Conservation (phyloP, 2,329 filamentous ascomycete genomes). For the Penicillium sp. region DNA sequence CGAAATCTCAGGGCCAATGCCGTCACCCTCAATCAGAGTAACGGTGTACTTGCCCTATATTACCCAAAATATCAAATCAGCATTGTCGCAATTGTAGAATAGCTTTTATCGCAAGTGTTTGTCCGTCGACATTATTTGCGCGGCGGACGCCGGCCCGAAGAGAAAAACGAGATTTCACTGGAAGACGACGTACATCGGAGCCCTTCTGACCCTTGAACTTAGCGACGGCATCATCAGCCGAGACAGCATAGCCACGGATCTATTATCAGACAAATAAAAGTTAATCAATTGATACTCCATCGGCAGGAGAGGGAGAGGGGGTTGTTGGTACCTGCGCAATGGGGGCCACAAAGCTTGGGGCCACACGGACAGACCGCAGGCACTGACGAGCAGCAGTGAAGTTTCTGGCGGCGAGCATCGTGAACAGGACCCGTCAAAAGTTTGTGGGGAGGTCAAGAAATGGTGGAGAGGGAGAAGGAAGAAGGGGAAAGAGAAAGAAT, state of each 20-base stretch:
- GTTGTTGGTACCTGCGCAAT: conserved; percentile 52
- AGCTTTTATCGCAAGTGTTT: conserved; percentile 3
- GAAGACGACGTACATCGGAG: conserved; percentile 63
- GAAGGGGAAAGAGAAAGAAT: conserved; percentile 21
- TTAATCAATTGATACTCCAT: conserved; percentile 20
- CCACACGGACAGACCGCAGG: conserved; percentile 59
- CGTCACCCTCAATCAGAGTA: conserved; percentile 96
- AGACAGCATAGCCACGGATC: conserved; percentile 57
- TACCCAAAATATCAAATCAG: conserved; percentile 16
- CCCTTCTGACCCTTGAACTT: conserved; percentile 91
- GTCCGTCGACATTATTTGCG: conserved; percentile 6
- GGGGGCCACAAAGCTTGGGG: conserved; percentile 45
- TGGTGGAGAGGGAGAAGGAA: conserved; percentile 20
- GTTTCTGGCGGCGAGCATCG: conserved; percentile 77
- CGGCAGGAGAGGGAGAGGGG: conserved; percentile 7
- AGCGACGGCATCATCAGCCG: conserved; percentile 66
- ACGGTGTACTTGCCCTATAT: conserved; percentile 87
- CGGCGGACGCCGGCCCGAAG: conserved; percentile 25
- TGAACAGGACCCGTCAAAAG: conserved; percentile 38
- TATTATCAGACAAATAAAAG: conserved; percentile 18
- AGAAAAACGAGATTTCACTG: conserved; percentile 19
- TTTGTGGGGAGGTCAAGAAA: conserved; percentile 9
- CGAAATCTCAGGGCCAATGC: conserved; percentile 96
- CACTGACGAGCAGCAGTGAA: conserved; percentile 73
- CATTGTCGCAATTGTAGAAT: conserved; percentile 2